Conservation (phyloP, 805 yeast species). For the Komagataella pastoris region DNA sequence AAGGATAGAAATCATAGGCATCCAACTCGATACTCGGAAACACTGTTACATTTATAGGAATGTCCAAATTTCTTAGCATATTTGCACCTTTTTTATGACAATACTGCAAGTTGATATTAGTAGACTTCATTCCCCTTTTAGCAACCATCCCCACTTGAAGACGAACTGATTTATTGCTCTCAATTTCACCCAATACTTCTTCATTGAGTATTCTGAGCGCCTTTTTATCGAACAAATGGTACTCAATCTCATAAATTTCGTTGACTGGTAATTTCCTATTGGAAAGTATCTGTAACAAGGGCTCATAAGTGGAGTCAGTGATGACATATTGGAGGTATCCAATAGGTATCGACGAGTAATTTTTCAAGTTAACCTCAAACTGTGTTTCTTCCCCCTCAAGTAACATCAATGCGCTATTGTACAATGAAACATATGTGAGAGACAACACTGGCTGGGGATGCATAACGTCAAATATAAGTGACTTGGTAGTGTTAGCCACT, state of each 20-base stretch:
- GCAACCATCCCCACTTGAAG: slow-evolving; percentile 53
- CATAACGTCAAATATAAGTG: slow-evolving; percentile 20
- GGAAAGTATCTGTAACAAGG: slow-evolving; percentile 38
- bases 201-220: slow-evolving; percentile 44
- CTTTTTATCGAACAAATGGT: slow-evolving; percentile 41
- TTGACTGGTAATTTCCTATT: slow-evolving; percentile 35
- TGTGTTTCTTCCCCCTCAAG: slow-evolving; percentile 60
- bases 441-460: slow-evolving; percentile 50
- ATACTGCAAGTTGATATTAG: slow-evolving; percentile 54
- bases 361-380: slow-evolving; percentile 39
- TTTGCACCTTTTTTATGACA: slow-evolving; percentile 17
- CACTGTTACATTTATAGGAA: slow-evolving; percentile 62
- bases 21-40: slow-evolving; percentile 62
- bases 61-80: slow-evolving; percentile 38
- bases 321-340: slow-evolving; percentile 47
- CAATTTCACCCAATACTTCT: slow-evolving; percentile 24
- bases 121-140: slow-evolving; percentile 59
- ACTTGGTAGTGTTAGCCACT: slow-evolving; percentile 4
- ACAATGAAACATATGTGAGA: slow-evolving; percentile 34
- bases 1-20: slow-evolving; percentile 62
- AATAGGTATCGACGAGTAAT: slow-evolving; percentile 43
- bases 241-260: slow-evolving; percentile 68
- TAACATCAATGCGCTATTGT: slow-evolving; percentile 59
- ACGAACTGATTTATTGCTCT: slow-evolving; percentile 22
- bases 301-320: slow-evolving; percentile 62